A percentile compares a stretch with the other conserved stretches of the same genome.
phyloP scores from a whole-genome alignment of 176 grass and related monocot genomes.

The Oryza nivara region DNA sequence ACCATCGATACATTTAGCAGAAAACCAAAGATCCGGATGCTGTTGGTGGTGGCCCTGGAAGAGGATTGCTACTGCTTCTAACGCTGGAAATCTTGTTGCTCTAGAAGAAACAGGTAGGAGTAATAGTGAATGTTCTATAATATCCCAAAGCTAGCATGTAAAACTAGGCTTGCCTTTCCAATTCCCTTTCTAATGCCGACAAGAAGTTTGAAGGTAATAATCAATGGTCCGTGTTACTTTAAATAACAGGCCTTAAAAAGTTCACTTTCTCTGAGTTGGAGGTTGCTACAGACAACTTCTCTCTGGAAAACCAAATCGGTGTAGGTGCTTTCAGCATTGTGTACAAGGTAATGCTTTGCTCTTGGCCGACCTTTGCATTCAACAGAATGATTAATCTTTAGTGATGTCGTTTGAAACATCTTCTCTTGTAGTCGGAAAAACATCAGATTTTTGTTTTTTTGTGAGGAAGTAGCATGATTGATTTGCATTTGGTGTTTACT shows the following conservation, averaged over 20 bases:
- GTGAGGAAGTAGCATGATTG: not conserved
- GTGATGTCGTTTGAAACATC: too few relatives aligned
- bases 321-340: not conserved
- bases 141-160: not conserved
- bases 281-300: not conserved
- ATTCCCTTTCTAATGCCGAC: not conserved
- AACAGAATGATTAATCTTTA: not conserved
- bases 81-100: not conserved
- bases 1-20: not conserved
- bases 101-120: not conserved
- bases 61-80: not conserved
- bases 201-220: too few relatives aligned
- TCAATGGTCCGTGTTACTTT: not conserved
- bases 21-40: not conserved
- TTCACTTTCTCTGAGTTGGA: conserved; percentile 17
- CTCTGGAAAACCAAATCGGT: not conserved
- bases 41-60: not conserved
- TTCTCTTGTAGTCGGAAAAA: too few relatives aligned
- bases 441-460: not conserved
- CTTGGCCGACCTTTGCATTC: not conserved
- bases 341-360: not conserved
- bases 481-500: not conserved
- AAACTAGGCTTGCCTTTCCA: not conserved
- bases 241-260: not conserved
- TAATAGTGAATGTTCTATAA: too few relatives aligned